Evolutionary conservation across 1,284 basidiomycete genomes (phyloP).

Genomic region (Ustanciosporium gigantosporum): DNA sequence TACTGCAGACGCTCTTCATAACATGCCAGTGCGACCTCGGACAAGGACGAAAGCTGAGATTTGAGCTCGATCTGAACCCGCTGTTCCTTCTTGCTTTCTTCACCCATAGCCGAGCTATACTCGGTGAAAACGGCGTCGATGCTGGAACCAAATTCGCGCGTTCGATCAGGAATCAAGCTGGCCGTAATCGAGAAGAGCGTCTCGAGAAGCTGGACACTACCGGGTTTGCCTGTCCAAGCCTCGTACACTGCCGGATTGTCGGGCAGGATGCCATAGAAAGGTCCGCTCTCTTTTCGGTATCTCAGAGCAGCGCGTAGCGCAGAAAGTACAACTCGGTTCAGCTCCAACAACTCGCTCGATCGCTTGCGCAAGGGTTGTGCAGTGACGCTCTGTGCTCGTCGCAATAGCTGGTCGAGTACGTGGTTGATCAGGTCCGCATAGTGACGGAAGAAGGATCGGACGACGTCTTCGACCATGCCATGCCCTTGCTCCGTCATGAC

Average conservation of each 20-base stretch:
- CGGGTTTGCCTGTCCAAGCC: constrained; percentile 79
- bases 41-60: constrained; percentile 73
- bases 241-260: constrained; percentile 66
- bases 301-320: constrained; percentile 73
- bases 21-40: constrained; percentile 60
- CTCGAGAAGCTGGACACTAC: constrained; percentile 72
- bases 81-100: constrained; percentile 44
- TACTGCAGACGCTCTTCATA: constrained; percentile 62
- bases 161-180: constrained; percentile 63
- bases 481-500: constrained; percentile 67
- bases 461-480: constrained; percentile 69
- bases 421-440: constrained; percentile 64
- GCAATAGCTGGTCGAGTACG: constrained; percentile 35
- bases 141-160: constrained; percentile 63
- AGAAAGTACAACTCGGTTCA: constrained; percentile 72
- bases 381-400: constrained; percentile 8
- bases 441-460: constrained; percentile 81
- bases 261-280: constrained; percentile 74
- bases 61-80: constrained; percentile 62
- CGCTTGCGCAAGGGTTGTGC: constrained; percentile 10
- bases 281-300: constrained; percentile 73
- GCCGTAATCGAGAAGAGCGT: constrained; percentile 74
- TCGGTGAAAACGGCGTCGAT: constrained; percentile 60
- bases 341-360: constrained; percentile 64
- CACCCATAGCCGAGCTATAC: constrained; percentile 44